Conservation (phyloP, 2,329 filamentous ascomycete genomes). For the Sporothrix schenckii region DNA sequence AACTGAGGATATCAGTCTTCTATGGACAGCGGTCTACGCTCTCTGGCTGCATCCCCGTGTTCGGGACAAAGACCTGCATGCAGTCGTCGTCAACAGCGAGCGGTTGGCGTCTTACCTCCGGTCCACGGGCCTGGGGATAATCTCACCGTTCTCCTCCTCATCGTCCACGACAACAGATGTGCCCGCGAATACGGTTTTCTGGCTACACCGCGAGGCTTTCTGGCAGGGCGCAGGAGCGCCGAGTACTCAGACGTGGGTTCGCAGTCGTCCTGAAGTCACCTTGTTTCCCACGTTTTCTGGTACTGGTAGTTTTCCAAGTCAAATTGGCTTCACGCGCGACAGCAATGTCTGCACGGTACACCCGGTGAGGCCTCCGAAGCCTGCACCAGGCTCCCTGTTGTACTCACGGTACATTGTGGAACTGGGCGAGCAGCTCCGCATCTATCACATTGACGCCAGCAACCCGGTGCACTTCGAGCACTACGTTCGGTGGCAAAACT, state of each 20-base stretch:
- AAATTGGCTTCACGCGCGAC: conserved; percentile 41
- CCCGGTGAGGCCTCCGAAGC: conserved; percentile 72
- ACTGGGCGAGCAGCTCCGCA: conserved; percentile 66
- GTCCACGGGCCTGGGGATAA: conserved; percentile 33
- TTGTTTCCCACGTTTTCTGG: conserved; percentile 44
- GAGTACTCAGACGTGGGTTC: conserved; percentile 53
- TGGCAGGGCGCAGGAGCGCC: conserved; percentile 55
- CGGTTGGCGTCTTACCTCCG: conserved; percentile 32
- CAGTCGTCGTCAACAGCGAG: conserved; percentile 30
- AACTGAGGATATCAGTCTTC: conserved; percentile 24
- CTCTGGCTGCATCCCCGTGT: conserved; percentile 34
- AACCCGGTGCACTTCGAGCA: conserved; percentile 66
- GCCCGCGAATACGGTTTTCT: conserved; percentile 32
- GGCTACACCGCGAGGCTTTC: conserved; percentile 36
- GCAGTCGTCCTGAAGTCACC: conserved; percentile 63
- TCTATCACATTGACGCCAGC: conserved; percentile 65
- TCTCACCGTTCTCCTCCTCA: conserved; percentile 32
- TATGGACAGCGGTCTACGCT: conserved; percentile 34
- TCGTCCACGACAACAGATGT: conserved; percentile 27
- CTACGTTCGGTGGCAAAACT: conserved; percentile 76
- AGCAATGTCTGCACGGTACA: conserved; percentile 53
- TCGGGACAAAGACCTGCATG: conserved; percentile 31
- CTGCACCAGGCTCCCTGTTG: conserved; percentile 67
- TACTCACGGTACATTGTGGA: conserved; percentile 81
- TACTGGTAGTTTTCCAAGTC: conserved; percentile 46